Evolutionary conservation across 2,329 filamentous ascomycete species (phyloP), one percentile per base, ranked within the genome.

Genomic region (Diaporthe citrichinensis): DNA sequence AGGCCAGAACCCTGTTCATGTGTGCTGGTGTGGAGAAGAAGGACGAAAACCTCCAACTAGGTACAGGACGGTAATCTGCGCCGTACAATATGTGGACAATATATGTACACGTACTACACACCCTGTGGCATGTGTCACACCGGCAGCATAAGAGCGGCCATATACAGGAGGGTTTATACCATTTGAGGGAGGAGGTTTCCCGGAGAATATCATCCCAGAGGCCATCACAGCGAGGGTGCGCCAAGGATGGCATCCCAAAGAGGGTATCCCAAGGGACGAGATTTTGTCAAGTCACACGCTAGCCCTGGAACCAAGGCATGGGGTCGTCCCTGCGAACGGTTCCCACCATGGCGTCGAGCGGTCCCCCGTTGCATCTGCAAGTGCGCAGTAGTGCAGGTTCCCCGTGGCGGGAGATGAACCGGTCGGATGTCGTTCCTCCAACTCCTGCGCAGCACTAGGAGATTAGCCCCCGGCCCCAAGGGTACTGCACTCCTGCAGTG

Each of bases 371-470:
- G 61, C 61, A 67, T 46, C 39, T 44, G 23, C 36, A 39, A 39
- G 36, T 39, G 36, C 36, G 36, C 36, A 39, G 36, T 39, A 39
- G 36, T 39, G 36, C 36, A 39, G 46, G 31, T 36, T 36, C 25
- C 65, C 34, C 23, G 41, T 25, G 2, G 65, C 65, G 46, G 65
- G 65, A 68, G 65, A 68, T 53, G 65, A 36, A 28, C 65, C 65
- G 46, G 44, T 68, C 65, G 65, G 65, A 68, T 39, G 23, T 53
- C 65, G 34, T 68, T 68, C 65, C 65, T 68, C 34, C 34, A 23
- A 14, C 34, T 69, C 49, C n/a, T 55, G 34, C 7, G n/a, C 46
- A 28, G 34, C 46, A 69, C 31, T 51, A 41, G 23, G 34, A 69
- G 23, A 69, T 55, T 69, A 69, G 46, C 14, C 65, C 46, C 44